phyloP scores from a whole-genome alignment of 805 yeast genomes.

The Groenewaldozyma salmanticensis region DNA sequence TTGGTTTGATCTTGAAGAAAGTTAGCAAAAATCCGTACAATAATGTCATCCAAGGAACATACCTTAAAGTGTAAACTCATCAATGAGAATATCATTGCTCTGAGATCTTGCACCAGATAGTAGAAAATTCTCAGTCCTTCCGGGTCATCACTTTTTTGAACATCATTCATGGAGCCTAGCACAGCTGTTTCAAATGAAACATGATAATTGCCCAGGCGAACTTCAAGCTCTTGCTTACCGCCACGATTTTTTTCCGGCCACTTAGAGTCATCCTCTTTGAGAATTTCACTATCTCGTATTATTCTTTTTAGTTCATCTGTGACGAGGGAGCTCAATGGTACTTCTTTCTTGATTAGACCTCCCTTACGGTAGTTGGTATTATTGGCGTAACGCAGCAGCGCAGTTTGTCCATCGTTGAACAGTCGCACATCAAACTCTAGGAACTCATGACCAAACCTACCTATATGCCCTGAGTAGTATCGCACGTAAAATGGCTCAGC shows the following conservation, averaged over 20 bases:
- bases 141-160: constrained; percentile 32
- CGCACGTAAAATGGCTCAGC: constrained; percentile 30
- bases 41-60: too few relatives aligned
- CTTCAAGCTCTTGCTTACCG: constrained; percentile 35
- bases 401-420: constrained; percentile 24
- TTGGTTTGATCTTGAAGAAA: too few relatives aligned
- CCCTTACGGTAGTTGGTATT: constrained; percentile 38
- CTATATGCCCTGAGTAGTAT: constrained; percentile 37
- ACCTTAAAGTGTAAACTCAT: constrained; percentile 36
- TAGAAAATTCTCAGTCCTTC: constrained; percentile 37
- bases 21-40: too few relatives aligned
- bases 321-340: constrained; percentile 28
- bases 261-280: constrained; percentile 31
- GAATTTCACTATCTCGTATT: constrained; percentile 31
- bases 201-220: constrained; percentile 29
- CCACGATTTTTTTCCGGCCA: constrained; percentile 35
- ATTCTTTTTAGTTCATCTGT: constrained; percentile 28
- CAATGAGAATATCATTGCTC: constrained; percentile 35
- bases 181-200: constrained; percentile 31
- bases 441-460: constrained; percentile 39
- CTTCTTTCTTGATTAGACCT: constrained; percentile 31
- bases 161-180: constrained; percentile 33
- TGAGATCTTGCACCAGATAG: constrained; percentile 35
- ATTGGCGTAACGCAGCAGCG: constrained; percentile 33
- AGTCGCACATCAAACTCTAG: constrained; percentile 30